phyloP scores from a whole-genome alignment of 208 protist genomes.

The Tritrichomonas foetus region DNA sequence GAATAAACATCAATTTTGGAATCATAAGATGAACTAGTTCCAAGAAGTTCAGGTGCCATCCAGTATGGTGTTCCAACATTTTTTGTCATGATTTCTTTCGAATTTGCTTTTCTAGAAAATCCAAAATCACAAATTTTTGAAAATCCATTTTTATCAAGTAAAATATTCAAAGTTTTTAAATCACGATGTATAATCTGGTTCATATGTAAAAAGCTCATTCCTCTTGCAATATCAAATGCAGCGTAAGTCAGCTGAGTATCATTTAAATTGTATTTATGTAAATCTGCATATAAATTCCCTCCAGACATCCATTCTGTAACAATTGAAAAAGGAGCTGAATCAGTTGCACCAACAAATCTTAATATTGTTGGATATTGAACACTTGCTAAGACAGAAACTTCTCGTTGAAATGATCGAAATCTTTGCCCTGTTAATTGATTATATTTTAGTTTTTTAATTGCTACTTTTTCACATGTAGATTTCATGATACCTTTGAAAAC shows the following conservation, averaged over 20 bases:
- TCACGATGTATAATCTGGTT: conserved; percentile 55
- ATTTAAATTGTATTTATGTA: background rate
- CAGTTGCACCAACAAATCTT: background rate
- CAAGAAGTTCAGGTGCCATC: background rate
- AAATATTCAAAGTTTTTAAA: conserved; percentile 56
- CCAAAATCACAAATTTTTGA: background rate
- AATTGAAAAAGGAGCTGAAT: background rate
- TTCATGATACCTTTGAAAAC: background rate
- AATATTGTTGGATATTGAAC: background rate
- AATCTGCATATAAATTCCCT: background rate
- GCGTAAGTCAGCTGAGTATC: background rate
- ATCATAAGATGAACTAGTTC: background rate
- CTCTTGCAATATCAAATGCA: background rate
- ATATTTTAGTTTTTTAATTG: conserved; percentile 1
- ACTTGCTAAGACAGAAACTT: background rate
- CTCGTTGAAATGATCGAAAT: background rate
- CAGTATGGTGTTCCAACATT: background rate
- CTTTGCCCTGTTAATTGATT: background rate
- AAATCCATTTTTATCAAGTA: conserved; percentile 40
- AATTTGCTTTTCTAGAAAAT: background rate
- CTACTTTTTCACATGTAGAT: background rate
- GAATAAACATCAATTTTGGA: conserved; percentile 33
- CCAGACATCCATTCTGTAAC: conserved; percentile 36
- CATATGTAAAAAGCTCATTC: background rate
- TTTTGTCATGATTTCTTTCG: background rate